A percentile compares a stretch with the other conserved stretches of the same genome.
phyloP scores from a whole-genome alignment of 139 green algal genomes.

The Nannochloris sp. region DNA sequence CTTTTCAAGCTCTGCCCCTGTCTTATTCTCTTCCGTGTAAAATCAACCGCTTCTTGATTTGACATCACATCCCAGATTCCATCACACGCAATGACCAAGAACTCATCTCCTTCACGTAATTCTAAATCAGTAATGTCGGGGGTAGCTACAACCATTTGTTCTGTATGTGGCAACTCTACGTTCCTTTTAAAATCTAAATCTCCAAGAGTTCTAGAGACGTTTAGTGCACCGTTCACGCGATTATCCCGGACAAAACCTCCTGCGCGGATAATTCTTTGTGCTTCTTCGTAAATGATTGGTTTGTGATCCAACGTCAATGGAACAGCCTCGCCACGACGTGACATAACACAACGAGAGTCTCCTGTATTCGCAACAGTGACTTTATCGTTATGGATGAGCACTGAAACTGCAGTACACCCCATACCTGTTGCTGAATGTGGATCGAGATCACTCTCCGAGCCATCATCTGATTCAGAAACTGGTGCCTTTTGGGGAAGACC shows the following conservation, averaged over 20 bases:
- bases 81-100: conserved; percentile 86
- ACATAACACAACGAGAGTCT: conserved; percentile 77
- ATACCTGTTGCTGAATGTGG: conserved; percentile 13
- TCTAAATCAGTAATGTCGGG: conserved; percentile 52
- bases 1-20: background rate
- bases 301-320: conserved; percentile 79
- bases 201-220: conserved; percentile 89
- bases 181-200: conserved; percentile 94
- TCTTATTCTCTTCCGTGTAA: conserved; percentile 12
- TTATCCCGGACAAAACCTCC: conserved; percentile 58
- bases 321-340: conserved; percentile 40
- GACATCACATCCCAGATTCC: conserved; percentile 91
- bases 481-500: background rate
- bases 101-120: conserved; percentile 61
- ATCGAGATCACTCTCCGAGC: conserved; percentile 6
- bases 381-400: conserved; percentile 5
- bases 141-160: conserved; percentile 65
- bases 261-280: conserved; percentile 68
- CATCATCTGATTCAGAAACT: background rate
- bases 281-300: conserved; percentile 66
- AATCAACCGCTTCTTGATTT: conserved; percentile 49
- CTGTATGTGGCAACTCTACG: conserved; percentile 7
- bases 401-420: conserved; percentile 27
- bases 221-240: conserved; percentile 90
- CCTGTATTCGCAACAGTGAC: conserved; percentile 45